Conservation (phyloP, 306 rosid species). For the Vigna unguiculata region DNA sequence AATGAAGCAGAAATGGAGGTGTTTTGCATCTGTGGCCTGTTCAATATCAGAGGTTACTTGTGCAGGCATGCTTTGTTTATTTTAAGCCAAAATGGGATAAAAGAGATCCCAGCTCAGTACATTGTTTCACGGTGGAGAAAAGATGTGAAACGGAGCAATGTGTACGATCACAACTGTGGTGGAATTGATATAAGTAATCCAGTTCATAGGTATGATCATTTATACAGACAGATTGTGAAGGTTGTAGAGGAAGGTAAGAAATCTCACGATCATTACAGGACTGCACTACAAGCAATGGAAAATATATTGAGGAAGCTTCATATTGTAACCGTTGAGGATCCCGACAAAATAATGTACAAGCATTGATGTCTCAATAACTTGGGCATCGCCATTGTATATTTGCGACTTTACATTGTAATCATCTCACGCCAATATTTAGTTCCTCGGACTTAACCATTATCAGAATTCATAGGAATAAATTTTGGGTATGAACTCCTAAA, state of each 20-base stretch:
- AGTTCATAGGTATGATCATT: conserved; percentile 65
- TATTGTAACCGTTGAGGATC: conserved; percentile 45
- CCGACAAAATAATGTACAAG: conserved; percentile 22
- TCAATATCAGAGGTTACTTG: conserved; percentile 71
- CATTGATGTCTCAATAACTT: neutral
- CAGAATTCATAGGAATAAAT: neutral
- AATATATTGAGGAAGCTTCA: conserved; percentile 67
- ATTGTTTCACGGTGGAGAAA: conserved; percentile 76
- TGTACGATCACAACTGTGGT: conserved; percentile 50
- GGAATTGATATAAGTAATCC: conserved; percentile 65
- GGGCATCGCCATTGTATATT: neutral
- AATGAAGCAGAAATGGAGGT: conserved; percentile 70
- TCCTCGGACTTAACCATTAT: neutral
- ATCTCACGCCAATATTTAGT: neutral
- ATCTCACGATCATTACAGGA: conserved; percentile 58
- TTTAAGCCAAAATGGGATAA: conserved; percentile 65
- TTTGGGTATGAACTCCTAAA: neutral
- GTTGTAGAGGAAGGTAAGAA: conserved; percentile 77
- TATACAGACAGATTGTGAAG: conserved; percentile 68
- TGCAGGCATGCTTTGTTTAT: conserved; percentile 75
- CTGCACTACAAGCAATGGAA: conserved; percentile 53
- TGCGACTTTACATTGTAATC: neutral
- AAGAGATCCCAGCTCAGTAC: conserved; percentile 71
- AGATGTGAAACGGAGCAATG: conserved; percentile 59
- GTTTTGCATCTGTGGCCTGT: conserved; percentile 70